A percentile compares a stretch with the other conserved stretches of the same genome.
Conservation (phyloP, 306 rosid species). For the Gillenia trifoliata region DNA sequence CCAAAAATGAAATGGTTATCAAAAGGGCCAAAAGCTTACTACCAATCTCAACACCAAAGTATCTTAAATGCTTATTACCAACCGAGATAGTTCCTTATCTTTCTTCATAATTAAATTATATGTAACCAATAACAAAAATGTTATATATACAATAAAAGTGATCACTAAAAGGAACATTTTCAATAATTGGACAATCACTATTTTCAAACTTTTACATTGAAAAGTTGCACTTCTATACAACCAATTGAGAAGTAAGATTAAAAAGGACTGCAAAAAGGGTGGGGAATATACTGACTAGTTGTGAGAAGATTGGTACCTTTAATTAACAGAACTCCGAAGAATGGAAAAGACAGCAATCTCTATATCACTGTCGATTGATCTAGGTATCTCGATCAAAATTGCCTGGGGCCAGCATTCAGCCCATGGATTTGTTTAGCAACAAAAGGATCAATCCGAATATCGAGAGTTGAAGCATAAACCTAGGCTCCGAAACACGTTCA, state of each 20-base stretch:
- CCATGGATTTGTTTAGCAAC: constrained; percentile 30
- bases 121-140: background rate
- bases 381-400: constrained; percentile 12
- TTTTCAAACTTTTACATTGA: background rate
- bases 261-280: background rate
- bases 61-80: background rate
- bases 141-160: background rate
- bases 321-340: background rate
- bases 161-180: background rate
- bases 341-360: constrained; percentile 1
- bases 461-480: constrained; percentile 41
- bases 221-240: background rate
- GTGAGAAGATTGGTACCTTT: constrained; percentile 21
- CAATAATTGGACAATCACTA: background rate
- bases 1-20: too few relatives aligned
- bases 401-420: constrained; percentile 27
- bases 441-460: constrained; percentile 34
- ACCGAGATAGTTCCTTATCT: background rate
- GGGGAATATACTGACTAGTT: background rate
- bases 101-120: background rate
- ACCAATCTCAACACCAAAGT: background rate
- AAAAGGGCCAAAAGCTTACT: too few relatives aligned
- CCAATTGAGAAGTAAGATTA: background rate
- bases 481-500: constrained; percentile 22
- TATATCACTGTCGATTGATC: background rate